Base-by-base conservation (phyloP, 495 filamentous ascomycete species). In the Pseudoneurospora amorphoporcata region DNA sequence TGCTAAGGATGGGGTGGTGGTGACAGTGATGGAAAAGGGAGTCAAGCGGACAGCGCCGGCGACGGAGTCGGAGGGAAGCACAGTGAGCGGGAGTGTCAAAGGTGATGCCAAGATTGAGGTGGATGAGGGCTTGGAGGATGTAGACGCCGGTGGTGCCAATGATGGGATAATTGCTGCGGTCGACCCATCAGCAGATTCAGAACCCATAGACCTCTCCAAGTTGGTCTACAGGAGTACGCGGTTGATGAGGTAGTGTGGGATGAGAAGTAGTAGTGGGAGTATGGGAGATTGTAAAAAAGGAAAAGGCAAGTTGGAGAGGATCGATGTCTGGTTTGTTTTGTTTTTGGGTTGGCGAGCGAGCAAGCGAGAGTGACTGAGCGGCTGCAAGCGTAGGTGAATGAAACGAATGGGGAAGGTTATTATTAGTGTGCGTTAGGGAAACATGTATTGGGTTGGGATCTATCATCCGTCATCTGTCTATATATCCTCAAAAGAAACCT, bases 151-250 rank as follows among this genome's bases (percentile, higher is more conserved):
- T 40, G 53, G 5, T 8, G 53, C 53, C 6, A 35, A 61, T 10
- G 43, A 19, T 17, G 69, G 58, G 68, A 41, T 73, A 53, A 53
- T 77, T 17, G 77, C 76, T 37, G 78, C 75, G 19, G 82, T 82
- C 38, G 82, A 84, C 71, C 82, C 81, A 10, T 70, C 82, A 58
- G 79, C 82, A 19, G 82, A 83, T 72, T 78, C 82, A 78, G 81
- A 83, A 53, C 17, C 68, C 53, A 74, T 80, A 38, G 68, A 41
- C 16, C 32, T 69, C 8, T 72, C 74, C 3, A 75, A 71, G 35
- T 45, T 76, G 14, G 37, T 53, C 9, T 74, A 71, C 12, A 77
- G 75, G 40, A 74, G 72, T 39, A 76, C 76, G 7, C 29, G 76
- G 14, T 58, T 72, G 72, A 77, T 77, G 74, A 73, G 47, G 39